Percentiles rank a stretch among this genome's conserved stretches.
Evolutionary conservation across 2,329 filamentous ascomycete genomes (phyloP).

Genomic region (Sordariomycetes sp.): DNA sequence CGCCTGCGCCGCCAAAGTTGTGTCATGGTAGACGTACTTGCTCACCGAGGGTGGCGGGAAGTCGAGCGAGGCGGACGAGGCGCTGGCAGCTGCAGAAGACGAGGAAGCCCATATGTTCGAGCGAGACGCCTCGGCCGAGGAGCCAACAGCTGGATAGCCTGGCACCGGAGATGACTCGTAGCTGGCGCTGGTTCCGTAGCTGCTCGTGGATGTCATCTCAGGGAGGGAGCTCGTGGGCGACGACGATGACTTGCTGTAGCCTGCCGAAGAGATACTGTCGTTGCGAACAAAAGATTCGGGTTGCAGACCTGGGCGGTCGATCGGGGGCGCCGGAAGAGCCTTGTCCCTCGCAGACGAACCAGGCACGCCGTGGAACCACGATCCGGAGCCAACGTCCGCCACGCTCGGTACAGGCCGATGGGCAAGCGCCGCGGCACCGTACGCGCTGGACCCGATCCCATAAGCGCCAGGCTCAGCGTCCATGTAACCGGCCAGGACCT

Average conservation of each 20-base stretch:
- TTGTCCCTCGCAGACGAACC: too few species aligned
- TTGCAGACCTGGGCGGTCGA: neutral
- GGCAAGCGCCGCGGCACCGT: neutral
- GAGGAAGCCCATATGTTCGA: too few species aligned
- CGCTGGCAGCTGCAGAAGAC: neutral
- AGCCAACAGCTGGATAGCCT: too few species aligned
- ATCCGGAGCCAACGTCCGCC: neutral
- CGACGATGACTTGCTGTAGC: conserved; percentile 1
- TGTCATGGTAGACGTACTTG: neutral
- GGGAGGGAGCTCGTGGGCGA: neutral
- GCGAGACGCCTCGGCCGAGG: neutral
- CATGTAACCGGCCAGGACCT: neutral
- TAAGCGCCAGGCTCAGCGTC: neutral
- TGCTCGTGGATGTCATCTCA: neutral
- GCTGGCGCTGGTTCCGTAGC: conserved; percentile 1
- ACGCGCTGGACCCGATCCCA: neutral
- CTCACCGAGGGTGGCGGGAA: neutral
- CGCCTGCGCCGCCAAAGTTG: neutral
- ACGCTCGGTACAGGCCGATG: neutral
- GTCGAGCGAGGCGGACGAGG: neutral
- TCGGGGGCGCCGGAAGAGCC: too few species aligned
- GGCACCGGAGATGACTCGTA: neutral
- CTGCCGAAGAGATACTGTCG: conserved; percentile 1
- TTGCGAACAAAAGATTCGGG: neutral
- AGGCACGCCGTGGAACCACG: neutral